phyloP scores from a whole-genome alignment of 257 asterid species.

The Lavandula angustifolia region DNA sequence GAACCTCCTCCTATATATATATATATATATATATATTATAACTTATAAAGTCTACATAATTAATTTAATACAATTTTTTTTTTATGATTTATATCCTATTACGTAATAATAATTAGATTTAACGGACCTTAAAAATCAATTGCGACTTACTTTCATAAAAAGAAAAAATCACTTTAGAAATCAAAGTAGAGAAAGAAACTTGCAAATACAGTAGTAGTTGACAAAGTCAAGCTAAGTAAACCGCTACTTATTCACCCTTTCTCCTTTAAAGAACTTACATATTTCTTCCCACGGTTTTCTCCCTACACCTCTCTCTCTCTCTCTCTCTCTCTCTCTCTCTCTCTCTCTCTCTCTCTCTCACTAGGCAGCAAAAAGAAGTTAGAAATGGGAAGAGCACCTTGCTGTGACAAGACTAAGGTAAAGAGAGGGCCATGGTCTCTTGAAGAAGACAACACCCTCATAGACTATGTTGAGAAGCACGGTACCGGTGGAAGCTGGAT shows the following conservation, averaged over 20 bases:
- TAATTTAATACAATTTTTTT: too few relatives aligned
- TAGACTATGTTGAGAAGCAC: conserved; percentile 40
- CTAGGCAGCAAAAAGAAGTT: not conserved
- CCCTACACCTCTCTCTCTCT: too few relatives aligned
- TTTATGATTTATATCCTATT: too few relatives aligned
- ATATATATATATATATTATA: too few relatives aligned
- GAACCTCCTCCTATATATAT: too few relatives aligned
- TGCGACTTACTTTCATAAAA: too few relatives aligned
- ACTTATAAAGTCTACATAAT: too few relatives aligned
- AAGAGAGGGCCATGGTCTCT: conserved; percentile 86
- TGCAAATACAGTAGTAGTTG: conserved; percentile 31
- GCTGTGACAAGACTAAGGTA: conserved; percentile 72
- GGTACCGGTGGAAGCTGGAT: conserved; percentile 80
- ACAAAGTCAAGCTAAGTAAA: conserved; percentile 47
- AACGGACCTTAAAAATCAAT: too few relatives aligned
- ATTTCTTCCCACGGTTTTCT: too few relatives aligned
- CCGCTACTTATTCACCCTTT: not conserved
- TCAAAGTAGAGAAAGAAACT: conserved; percentile 6
- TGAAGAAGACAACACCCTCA: conserved; percentile 65
- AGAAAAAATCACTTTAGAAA: conserved; percentile 13
- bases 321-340: too few relatives aligned
- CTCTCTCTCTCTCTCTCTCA: conserved; percentile 19
- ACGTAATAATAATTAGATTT: too few relatives aligned
- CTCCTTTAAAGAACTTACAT: conserved; percentile 13
- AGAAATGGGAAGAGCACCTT: conserved; percentile 78